Base-by-base conservation (phyloP, 176 grass and related monocot species). In the sorghum (Sorghum bicolor) region DNA sequence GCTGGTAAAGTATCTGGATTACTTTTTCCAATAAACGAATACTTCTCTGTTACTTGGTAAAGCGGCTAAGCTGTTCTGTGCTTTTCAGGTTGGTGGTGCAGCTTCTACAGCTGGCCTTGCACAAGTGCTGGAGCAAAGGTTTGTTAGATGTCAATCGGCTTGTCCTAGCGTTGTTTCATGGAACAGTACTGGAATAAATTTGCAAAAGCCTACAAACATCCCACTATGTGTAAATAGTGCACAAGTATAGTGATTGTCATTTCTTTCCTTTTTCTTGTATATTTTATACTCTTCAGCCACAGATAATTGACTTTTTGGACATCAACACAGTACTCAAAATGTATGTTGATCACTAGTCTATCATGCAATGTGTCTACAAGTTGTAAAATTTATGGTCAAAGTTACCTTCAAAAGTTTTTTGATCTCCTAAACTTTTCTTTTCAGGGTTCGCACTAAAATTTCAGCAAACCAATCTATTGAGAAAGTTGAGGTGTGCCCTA, bases 91-190 rank as follows among this genome's bases (percentile, higher is more conserved):
- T 85, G 96, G 96, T 88, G 93, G 96, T 5, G 83, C 85, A 80
- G 91, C 93, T 92, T 90, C 83, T 74, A 93, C 93, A 68, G 8
- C 84, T 44, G 96, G 93, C 60, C 96, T 98, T 90, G 91, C 90
- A 55, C 79, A 79, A 85, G 87, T 92, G 81, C 84, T 92, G 9
- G 96, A 98, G 89, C 92, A 95, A 85, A 95, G 96, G 96, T 98
- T 84, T 72, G 72, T 75, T 55, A 37, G 66, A 36, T 68, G 19
- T 37, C 19, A 6, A 65, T 33, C 10, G 29, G 15, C 65, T 89
- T 88, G 3, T 30, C 75, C n/a, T 37, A 17, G 28, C 11, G 7
- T 5, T 81, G 6, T 64, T 81, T 78, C 55, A 70, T 10, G 25
- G 43, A 47, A 61, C 28, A 87, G 15, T 83, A 31, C 43, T 38